Percentiles rank a stretch among this genome's conserved stretches.
phyloP scores from a whole-genome alignment of 768 basidiomycete genomes.

The Galerina sulciceps region DNA sequence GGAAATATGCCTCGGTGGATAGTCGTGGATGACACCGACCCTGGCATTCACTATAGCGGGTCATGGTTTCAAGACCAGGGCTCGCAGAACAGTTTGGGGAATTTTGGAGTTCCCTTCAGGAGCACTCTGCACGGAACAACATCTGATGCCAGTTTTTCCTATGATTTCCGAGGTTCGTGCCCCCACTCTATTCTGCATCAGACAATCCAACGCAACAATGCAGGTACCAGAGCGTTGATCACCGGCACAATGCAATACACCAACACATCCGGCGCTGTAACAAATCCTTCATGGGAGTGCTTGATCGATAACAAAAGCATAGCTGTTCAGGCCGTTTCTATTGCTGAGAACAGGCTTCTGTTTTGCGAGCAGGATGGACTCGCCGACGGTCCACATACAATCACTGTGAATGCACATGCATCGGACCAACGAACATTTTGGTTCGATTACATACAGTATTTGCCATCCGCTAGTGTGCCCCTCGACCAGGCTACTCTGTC shows the following conservation, averaged over 20 bases:
- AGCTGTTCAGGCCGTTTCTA: too few species aligned
- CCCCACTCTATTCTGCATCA: background rate
- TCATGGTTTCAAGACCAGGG: slow-evolving; percentile 22
- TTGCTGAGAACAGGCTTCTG: too few species aligned
- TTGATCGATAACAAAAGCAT: slow-evolving; percentile 5
- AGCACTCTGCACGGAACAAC: slow-evolving; percentile 22
- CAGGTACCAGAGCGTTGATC: slow-evolving; percentile 13
- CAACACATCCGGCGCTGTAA: background rate
- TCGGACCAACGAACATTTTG: slow-evolving; percentile 25
- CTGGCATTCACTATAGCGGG: slow-evolving; percentile 19
- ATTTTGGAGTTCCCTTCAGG: slow-evolving; percentile 21
- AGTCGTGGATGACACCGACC: slow-evolving; percentile 24
- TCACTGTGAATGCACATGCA: slow-evolving; percentile 23
- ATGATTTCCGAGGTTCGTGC: slow-evolving; percentile 19
- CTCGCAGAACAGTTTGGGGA: slow-evolving; percentile 16
- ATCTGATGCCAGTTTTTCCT: slow-evolving; percentile 15
- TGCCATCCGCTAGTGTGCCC: slow-evolving; percentile 19
- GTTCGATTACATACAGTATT: slow-evolving; percentile 28
- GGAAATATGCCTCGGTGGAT: slow-evolving; percentile 14
- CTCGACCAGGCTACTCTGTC: background rate
- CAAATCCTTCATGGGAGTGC: slow-evolving; percentile 17
- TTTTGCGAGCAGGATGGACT: slow-evolving; percentile 2
- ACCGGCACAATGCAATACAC: slow-evolving; percentile 13
- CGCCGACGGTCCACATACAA: slow-evolving; percentile 23
- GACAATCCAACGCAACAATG: background rate